Evolutionary conservation across 1,284 basidiomycete species (phyloP).

Genomic region (Pterula multifida): DNA sequence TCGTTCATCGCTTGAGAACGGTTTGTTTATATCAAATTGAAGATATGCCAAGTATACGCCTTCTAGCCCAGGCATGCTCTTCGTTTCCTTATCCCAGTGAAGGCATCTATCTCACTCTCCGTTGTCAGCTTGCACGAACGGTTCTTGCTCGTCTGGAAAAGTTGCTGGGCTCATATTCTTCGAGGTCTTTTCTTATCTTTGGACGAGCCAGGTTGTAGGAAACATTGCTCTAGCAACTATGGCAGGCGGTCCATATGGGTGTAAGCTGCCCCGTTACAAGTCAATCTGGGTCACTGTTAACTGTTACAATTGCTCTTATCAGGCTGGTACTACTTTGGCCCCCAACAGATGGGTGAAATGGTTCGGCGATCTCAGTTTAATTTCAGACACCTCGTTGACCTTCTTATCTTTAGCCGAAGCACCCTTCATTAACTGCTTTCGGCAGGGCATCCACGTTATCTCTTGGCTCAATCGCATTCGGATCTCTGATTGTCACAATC

Average conservation of each 20-base stretch:
- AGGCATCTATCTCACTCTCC: too few relatives aligned
- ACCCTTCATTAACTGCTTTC: slow-evolving; percentile 65
- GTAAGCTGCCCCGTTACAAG: slow-evolving; percentile 20
- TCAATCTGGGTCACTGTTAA: not conserved
- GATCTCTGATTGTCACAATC: slow-evolving; percentile 80
- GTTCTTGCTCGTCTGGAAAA: slow-evolving; percentile 37
- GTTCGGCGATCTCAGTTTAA: too few relatives aligned
- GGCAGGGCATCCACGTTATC: slow-evolving; percentile 75
- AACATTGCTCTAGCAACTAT: slow-evolving; percentile 75
- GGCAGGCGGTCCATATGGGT: slow-evolving; percentile 58
- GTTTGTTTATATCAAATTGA: slow-evolving; percentile 2
- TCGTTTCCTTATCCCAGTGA: too few relatives aligned
- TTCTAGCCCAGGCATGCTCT: slow-evolving; percentile 42
- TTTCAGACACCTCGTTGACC: slow-evolving; percentile 5
- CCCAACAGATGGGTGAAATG: slow-evolving; percentile 48
- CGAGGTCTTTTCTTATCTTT: slow-evolving; percentile 72
- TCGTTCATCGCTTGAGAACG: too few relatives aligned
- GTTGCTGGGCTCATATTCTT: slow-evolving; percentile 68
- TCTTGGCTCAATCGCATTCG: slow-evolving; percentile 84
- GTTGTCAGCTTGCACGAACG: slow-evolving; percentile 26
- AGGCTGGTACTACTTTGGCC: slow-evolving; percentile 67
- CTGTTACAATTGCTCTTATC: not conserved
- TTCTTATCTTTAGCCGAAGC: slow-evolving; percentile 59
- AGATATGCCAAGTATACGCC: slow-evolving; percentile 73
- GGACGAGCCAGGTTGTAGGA: slow-evolving; percentile 71